phyloP scores from a whole-genome alignment of 2,329 filamentous ascomycete genomes.

The Aspergillus thermomutatus region DNA sequence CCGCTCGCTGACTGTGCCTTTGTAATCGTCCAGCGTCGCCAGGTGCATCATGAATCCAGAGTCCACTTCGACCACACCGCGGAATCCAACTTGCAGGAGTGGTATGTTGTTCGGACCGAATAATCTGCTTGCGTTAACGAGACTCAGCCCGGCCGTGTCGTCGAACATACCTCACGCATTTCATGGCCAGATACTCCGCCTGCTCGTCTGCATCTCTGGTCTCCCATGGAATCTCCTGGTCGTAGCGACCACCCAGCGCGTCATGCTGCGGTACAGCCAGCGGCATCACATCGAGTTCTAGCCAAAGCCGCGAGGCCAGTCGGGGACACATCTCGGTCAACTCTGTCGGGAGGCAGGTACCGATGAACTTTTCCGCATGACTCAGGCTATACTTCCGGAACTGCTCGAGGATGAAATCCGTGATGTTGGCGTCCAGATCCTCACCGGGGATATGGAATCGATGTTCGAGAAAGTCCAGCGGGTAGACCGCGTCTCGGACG shows the following conservation, averaged over 20 bases:
- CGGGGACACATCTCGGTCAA: constrained; percentile 60
- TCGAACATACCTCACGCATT: constrained; percentile 64
- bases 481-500: constrained; percentile 71
- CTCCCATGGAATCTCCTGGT: constrained; percentile 41
- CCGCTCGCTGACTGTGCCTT: constrained; percentile 55
- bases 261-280: constrained; percentile 53
- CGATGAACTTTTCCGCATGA: constrained; percentile 71
- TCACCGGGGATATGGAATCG: constrained; percentile 45
- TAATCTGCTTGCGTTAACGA: constrained; percentile 43
- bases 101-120: constrained; percentile 72
- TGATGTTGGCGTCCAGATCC: constrained; percentile 44
- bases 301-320: constrained; percentile 70
- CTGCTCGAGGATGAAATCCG: constrained; percentile 57
- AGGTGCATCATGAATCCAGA: constrained; percentile 62
- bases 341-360: constrained; percentile 62
- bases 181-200: constrained; percentile 75
- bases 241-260: constrained; percentile 15
- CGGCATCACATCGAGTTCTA: constrained; percentile 71
- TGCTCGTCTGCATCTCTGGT: constrained; percentile 70
- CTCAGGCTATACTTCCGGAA: constrained; percentile 60
- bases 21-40: constrained; percentile 56
- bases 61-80: constrained; percentile 69
- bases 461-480: constrained; percentile 67
- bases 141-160: background rate
- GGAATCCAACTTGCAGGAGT: constrained; percentile 62